phyloP scores from a whole-genome alignment of 345 rosid genomes.

The Salix brachista region DNA sequence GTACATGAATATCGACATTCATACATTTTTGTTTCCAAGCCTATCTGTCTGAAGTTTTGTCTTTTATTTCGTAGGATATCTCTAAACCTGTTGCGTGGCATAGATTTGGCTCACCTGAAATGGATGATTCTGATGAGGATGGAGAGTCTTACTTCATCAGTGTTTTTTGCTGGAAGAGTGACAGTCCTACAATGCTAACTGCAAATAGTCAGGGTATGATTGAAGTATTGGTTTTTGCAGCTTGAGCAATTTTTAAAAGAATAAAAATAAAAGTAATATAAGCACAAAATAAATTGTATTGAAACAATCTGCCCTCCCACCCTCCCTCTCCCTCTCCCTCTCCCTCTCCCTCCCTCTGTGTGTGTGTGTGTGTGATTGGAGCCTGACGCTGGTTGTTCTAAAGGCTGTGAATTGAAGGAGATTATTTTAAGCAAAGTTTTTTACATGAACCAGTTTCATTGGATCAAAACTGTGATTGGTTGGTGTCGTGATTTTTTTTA shows the following conservation, averaged over 20 bases:
- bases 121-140: constrained; percentile 83
- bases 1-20: not conserved
- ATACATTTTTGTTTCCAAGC: not conserved
- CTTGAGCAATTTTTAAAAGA: no score
- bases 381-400: no score
- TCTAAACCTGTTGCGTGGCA: constrained; percentile 76
- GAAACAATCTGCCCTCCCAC: no score
- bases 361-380: no score
- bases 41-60: not conserved
- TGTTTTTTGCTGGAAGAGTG: constrained; percentile 98
- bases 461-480: constrained; percentile 11
- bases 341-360: no score
- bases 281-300: no score
- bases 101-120: constrained; percentile 82
- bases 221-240: constrained; percentile 43
- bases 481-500: no score
- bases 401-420: no score
- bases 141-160: constrained; percentile 84
- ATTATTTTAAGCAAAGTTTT: no score
- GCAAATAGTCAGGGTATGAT: constrained; percentile 99
- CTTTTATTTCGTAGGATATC: constrained; percentile 60
- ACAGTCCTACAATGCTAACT: constrained; percentile 83
- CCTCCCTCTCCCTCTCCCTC: no score
- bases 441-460: no score
- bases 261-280: no score